Conservation (phyloP, 148 eudicot genomes). For the Vaccinium darrowii region DNA sequence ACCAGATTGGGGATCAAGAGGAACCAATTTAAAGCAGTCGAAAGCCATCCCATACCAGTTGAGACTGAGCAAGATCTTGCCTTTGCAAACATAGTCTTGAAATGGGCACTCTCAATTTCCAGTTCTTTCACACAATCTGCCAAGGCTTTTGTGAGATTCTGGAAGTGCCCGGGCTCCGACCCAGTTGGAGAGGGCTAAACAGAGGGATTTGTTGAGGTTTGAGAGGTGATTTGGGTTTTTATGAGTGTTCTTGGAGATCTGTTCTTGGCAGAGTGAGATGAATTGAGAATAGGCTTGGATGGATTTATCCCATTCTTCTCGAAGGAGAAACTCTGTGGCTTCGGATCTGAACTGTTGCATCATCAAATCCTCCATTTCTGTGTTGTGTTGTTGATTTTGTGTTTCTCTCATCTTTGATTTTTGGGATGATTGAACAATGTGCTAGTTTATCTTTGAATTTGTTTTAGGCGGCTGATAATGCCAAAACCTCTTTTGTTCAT, state of each 20-base stretch:
- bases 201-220: conserved; percentile 61
- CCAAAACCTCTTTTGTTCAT: no score
- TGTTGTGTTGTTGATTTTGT: neutral
- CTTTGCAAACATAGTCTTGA: conserved; percentile 78
- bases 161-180: conserved; percentile 58
- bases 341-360: conserved; percentile 71
- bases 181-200: conserved; percentile 66
- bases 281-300: conserved; percentile 55
- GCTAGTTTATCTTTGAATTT: no score
- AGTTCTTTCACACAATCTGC: conserved; percentile 71
- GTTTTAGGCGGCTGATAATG: no score
- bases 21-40: conserved; percentile 54
- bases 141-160: conserved; percentile 44
- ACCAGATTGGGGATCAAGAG: conserved; percentile 46
- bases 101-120: conserved; percentile 49
- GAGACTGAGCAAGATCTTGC: conserved; percentile 65
- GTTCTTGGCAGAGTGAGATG: conserved; percentile 54
- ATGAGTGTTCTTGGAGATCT: conserved; percentile 27
- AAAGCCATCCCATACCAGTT: conserved; percentile 51
- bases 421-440: neutral
- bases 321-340: conserved; percentile 76
- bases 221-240: conserved; percentile 31
- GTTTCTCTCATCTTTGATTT: conserved; percentile 7
- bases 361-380: conserved; percentile 51
- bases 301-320: conserved; percentile 65